phyloP scores from a whole-genome alignment of 1,284 basidiomycete species.

The Ustilago tritici region DNA sequence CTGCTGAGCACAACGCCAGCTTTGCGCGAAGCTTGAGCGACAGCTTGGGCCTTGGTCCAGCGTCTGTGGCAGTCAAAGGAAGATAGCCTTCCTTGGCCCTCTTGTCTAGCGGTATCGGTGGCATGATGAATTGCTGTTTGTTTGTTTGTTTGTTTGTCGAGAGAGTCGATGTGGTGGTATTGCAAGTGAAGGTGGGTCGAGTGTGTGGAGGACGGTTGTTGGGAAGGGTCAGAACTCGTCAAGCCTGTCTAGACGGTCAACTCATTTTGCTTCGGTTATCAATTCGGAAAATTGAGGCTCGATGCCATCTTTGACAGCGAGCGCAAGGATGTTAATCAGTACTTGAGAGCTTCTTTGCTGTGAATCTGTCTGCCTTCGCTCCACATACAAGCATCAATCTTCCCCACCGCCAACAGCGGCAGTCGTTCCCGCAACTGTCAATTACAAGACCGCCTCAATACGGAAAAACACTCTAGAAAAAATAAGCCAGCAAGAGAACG shows the following conservation, averaged over 20 bases:
- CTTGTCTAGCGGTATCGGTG: neutral
- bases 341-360: neutral
- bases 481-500: no score
- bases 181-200: neutral
- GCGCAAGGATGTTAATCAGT: neutral
- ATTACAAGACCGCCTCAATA: no score
- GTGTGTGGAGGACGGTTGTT: neutral
- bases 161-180: neutral
- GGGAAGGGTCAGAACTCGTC: neutral
- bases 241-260: neutral
- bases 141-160: no score
- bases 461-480: no score
- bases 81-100: conserved; percentile 15
- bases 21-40: neutral
- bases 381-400: no score
- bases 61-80: neutral
- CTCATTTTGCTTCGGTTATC: neutral
- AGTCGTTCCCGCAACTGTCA: no score
- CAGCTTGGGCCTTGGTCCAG: neutral
- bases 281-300: neutral
- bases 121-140: neutral
- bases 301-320: conserved; percentile 1
- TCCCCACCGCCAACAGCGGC: no score
- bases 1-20: neutral
- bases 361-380: neutral